Evolutionary conservation across 345 rosid species (phyloP), one percentile per base, ranked within the genome.

Genomic region (Hibiscus mutabilis): DNA sequence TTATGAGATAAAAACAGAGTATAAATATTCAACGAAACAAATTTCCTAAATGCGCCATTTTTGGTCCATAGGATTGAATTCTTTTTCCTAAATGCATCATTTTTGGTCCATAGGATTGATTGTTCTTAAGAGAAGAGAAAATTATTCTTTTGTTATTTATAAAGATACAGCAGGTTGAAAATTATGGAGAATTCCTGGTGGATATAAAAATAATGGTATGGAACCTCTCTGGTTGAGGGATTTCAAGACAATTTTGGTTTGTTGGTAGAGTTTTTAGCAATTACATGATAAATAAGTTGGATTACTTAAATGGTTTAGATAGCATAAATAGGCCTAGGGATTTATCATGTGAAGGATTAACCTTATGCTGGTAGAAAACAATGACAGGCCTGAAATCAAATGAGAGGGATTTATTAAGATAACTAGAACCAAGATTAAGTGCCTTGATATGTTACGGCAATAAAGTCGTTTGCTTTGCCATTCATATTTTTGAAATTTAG

Each of bases 401-500:
- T 44, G 55, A 21, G 18, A 44, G 12, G 42, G 42, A 37, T 65
- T 12, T 65, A 21, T 42, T 14, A 42, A 42, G 44, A 65, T 65
- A 42, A 65, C 42, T 16, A 66, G 57, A 66, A 25, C 56, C 69
- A 44, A 44, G 56, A 66, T 66, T 64, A 42, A 42, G 19, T 46
- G 21, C 40, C 14, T 47, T 59, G 19, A 59, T 27, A 27, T 6
- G 15, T 53, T 64, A 8, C 33, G 21, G 53, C 33, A 13, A 42
- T 44, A 9, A 40, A 60, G 16, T 3, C 15, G 21, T 65, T 65
- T 37, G 49, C 67, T 65, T 65, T 2, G 3, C 55, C 55, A 6
- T 65, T 47, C 24, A 13, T 42, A 22, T 33, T 44, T 37, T 65
- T 33, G 42, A 61, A 47, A 65, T 2, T 3, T 33, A n/a, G 6